Evolutionary conservation across 2,329 filamentous ascomycete genomes (phyloP).

Genomic region (Microcera coccophila): DNA sequence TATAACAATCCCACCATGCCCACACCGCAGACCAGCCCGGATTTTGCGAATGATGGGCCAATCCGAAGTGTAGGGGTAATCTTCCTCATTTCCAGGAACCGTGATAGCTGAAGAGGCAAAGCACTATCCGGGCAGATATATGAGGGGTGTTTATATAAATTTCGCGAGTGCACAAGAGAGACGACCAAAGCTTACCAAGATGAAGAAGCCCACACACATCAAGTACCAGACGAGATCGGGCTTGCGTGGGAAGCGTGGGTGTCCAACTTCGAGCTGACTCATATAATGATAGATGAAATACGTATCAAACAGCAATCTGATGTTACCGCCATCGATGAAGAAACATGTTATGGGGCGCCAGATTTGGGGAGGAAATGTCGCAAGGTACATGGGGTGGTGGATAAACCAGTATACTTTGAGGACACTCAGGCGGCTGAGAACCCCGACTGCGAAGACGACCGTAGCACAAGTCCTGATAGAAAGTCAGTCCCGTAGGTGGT

Average conservation of each 20-base stretch:
- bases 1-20: conserved; percentile 73
- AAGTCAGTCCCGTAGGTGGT: conserved; percentile 9
- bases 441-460: conserved; percentile 57
- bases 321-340: conserved; percentile 35
- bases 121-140: conserved; percentile 78
- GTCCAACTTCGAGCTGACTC: conserved; percentile 67
- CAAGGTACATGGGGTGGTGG: conserved; percentile 50
- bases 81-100: conserved; percentile 84
- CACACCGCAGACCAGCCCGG: conserved; percentile 60
- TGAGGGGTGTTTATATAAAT: conserved; percentile 41
- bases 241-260: conserved; percentile 66
- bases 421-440: conserved; percentile 54
- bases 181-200: conserved; percentile 64
- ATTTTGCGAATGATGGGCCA: conserved; percentile 65
- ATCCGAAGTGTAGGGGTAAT: conserved; percentile 63
- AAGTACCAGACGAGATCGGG: conserved; percentile 81
- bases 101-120: conserved; percentile 63
- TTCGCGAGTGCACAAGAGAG: conserved; percentile 21
- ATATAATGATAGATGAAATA: conserved; percentile 75
- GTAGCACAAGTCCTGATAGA: conserved; percentile 61
- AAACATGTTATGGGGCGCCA: conserved; percentile 43
- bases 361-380: conserved; percentile 46
- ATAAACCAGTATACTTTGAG: conserved; percentile 48
- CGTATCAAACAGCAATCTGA: conserved; percentile 64
- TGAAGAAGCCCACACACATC: conserved; percentile 65